phyloP scores from a whole-genome alignment of 345 rosid genomes.

The Boechera divaricarpa region DNA sequence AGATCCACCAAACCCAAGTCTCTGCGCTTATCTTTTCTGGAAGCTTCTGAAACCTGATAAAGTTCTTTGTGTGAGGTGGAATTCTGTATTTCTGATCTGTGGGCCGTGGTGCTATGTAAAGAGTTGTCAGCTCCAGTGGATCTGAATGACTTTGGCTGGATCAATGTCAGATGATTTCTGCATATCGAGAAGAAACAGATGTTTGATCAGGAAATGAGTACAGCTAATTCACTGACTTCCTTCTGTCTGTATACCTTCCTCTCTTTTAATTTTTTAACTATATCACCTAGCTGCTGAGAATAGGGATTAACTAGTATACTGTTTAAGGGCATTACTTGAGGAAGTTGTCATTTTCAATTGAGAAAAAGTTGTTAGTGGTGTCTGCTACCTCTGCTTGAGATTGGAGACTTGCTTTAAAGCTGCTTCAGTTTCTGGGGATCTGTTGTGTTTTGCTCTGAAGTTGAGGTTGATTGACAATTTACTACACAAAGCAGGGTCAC shows the following conservation, averaged over 20 bases:
- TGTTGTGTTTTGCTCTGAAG: slow-evolving; percentile 37
- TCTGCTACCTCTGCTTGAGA: slow-evolving; percentile 32
- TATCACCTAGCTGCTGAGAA: slow-evolving; percentile 7
- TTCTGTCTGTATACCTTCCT: slow-evolving; percentile 30
- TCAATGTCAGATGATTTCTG: slow-evolving; percentile 31
- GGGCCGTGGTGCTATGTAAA: slow-evolving; percentile 36
- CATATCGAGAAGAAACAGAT: slow-evolving; percentile 32
- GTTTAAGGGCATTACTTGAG: neutral
- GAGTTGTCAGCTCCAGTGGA: slow-evolving; percentile 43
- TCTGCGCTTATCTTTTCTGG: slow-evolving; percentile 20
- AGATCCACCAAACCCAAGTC: slow-evolving; percentile 19
- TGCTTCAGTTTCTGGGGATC: slow-evolving; percentile 41
- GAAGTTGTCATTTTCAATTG: slow-evolving; percentile 24
- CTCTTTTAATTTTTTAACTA: slow-evolving; percentile 19
- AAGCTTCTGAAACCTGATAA: slow-evolving; percentile 38
- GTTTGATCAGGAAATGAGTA: slow-evolving; percentile 27
- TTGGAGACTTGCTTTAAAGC: slow-evolving; percentile 33
- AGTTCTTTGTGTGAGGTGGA: slow-evolving; percentile 31
- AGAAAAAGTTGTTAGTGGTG: slow-evolving; percentile 28
- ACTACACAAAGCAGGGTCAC: slow-evolving; percentile 32
- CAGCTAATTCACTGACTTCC: slow-evolving; percentile 8
- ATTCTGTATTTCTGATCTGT: slow-evolving; percentile 41
- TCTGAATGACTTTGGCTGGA: slow-evolving; percentile 36
- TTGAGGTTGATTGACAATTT: slow-evolving; percentile 26
- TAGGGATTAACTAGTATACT: slow-evolving; percentile 28